phyloP scores from a whole-genome alignment of 129 eudicot genomes.

The Chrysanthemum makinoi region DNA sequence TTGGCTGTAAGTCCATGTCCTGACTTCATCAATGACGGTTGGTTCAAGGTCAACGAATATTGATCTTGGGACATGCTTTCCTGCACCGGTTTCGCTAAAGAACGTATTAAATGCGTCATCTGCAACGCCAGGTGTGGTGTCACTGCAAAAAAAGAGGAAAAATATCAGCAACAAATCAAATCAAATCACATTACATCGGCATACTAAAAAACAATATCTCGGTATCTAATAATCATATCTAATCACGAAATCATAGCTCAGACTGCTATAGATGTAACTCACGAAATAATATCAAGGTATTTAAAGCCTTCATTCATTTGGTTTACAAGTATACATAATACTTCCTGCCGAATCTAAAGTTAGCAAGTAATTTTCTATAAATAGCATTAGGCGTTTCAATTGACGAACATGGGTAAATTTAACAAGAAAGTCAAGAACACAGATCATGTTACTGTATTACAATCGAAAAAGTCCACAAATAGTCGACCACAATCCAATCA shows the following conservation, averaged over 20 bases:
- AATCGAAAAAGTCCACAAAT: slow-evolving; percentile 12
- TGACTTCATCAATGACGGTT: slow-evolving; percentile 91
- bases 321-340: not conserved
- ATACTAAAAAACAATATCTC: not conserved
- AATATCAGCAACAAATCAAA: slow-evolving; percentile 11
- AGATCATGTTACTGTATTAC: slow-evolving; percentile 7
- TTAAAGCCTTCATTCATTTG: slow-evolving; percentile 2
- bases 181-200: not conserved
- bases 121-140: slow-evolving; percentile 63
- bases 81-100: slow-evolving; percentile 91
- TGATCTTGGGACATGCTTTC: slow-evolving; percentile 97
- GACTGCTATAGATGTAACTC: too few relatives aligned
- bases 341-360: not conserved
- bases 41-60: slow-evolving; percentile 95
- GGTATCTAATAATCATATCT: slow-evolving; percentile 2
- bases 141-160: slow-evolving; percentile 46
- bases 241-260: not conserved
- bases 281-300: not conserved
- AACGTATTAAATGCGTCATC: slow-evolving; percentile 95
- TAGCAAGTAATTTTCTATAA: not conserved
- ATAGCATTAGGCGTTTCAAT: not conserved
- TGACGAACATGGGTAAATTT: too few relatives aligned
- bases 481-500: slow-evolving; percentile 24
- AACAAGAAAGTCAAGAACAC: slow-evolving; percentile 4
- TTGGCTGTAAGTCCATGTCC: slow-evolving; percentile 90